Evolutionary conservation across 768 basidiomycete genomes (phyloP).

Genomic region (Boletus coccyginus): DNA sequence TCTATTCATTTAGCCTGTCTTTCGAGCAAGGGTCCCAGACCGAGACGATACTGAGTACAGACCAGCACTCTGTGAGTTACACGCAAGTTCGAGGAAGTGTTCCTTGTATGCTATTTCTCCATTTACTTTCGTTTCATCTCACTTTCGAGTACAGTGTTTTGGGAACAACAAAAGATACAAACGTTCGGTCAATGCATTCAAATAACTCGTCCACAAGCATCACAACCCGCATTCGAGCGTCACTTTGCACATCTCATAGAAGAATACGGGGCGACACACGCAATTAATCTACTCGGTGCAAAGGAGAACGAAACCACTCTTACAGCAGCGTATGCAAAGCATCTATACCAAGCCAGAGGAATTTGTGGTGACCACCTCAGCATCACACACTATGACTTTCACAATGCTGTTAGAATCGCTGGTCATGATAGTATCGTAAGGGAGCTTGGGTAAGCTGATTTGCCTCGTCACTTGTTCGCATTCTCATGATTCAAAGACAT

Average conservation of each 20-base stretch:
- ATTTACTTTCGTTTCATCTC: conserved; percentile 4
- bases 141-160: conserved; percentile 67
- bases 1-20: conserved; percentile 1
- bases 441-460: conserved; percentile 58
- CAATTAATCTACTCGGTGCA: conserved; percentile 85
- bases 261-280: conserved; percentile 82
- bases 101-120: conserved; percentile 60
- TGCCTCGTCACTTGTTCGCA: background rate
- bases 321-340: conserved; percentile 78
- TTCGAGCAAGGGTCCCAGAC: conserved; percentile 52
- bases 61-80: conserved; percentile 87
- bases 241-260: conserved; percentile 87
- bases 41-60: conserved; percentile 85
- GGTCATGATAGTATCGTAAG: conserved; percentile 86
- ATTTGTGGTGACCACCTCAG: conserved; percentile 65
- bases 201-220: conserved; percentile 91
- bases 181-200: conserved; percentile 94
- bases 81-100: conserved; percentile 94
- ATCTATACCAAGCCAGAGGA: conserved; percentile 64
- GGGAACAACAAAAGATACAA: conserved; percentile 96
- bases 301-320: conserved; percentile 91
- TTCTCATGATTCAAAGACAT: conserved; percentile 42
- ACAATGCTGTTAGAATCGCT: conserved; percentile 70
- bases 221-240: conserved; percentile 95
- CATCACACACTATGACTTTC: conserved; percentile 94